Evolutionary conservation across 192 early-diverging fungal genomes (phyloP), one percentile per base, ranked within the genome.

Genomic region (Allomyces javanicus): DNA sequence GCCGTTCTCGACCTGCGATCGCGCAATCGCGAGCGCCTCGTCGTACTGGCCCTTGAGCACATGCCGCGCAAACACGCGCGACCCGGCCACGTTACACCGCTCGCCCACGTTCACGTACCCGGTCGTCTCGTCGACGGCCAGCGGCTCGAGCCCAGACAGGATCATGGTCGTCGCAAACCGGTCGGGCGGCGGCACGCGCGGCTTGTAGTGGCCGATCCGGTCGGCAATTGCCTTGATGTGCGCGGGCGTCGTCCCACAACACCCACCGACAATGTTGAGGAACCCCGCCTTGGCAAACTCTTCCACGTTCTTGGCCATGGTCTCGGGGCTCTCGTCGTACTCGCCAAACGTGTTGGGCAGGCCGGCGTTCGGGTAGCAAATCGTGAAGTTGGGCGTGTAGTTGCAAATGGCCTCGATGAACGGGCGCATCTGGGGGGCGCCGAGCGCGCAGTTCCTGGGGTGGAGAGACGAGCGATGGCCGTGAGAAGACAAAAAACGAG

Each of bases 321-420:
- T 73, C 61, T 78, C 87, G 24, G 92, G 89, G 21, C 79, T 79
- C 76, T 97, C 88, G 69, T 97, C 94, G 73, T 97, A 97, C 69
- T 90, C 91, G 72, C 94, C 92, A 78, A 97, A 92, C 9, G 94
- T 91, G 75, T 97, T 97, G 67, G 94, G 94, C 55, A 97, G 76
- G 72, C 94, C 94, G 63, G 94, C 92, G 70, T 97, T 97, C 26
- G 94, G 94, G 68, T 97, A 97, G 73, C 92, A 97, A 63, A 97
- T 90, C 40, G 75, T 76, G 69, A 86, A 88, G 10, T 85, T 76
- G 63, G 87, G 81, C 61, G 91, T 85, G 65, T 86, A 89, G 67
- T 83, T 83, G 63, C 90, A 83, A 61, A 97, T 92, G 70, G 85
- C 86, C 74, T 93, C 87, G 70, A 97, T 78, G 69, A 97, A 97